Conservation (phyloP, 257 asterid species). For the Leptodermis oblonga region DNA sequence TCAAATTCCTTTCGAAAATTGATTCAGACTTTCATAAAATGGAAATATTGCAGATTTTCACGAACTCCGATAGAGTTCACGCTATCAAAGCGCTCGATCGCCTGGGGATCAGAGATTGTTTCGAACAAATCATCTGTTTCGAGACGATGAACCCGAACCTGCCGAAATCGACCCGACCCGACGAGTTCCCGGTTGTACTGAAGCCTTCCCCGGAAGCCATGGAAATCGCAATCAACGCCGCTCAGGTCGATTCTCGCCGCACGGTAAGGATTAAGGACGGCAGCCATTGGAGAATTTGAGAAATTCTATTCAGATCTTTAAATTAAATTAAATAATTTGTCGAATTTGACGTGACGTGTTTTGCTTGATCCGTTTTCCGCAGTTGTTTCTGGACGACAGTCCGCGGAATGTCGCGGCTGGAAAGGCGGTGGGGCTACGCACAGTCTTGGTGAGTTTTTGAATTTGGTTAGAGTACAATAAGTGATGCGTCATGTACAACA, state of each 20-base stretch:
- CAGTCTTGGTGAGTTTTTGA: conserved; percentile 57
- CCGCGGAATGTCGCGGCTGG: conserved; percentile 69
- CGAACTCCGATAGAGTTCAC: conserved; percentile 71
- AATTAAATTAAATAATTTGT: no score
- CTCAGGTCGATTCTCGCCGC: conserved; percentile 66
- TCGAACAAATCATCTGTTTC: conserved; percentile 72
- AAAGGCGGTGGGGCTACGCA: conserved; percentile 60
- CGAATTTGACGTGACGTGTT: not conserved
- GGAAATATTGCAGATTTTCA: conserved; percentile 52
- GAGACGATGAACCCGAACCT: conserved; percentile 80
- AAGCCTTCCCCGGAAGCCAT: conserved; percentile 79
- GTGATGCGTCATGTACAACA: not conserved
- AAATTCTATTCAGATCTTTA: not conserved
- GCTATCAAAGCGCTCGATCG: conserved; percentile 67
- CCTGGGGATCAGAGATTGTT: conserved; percentile 65
- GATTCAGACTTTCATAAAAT: not conserved
- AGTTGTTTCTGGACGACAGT: conserved; percentile 85
- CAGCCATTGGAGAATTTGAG: not conserved
- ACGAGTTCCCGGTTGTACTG: conserved; percentile 66
- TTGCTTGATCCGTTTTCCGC: conserved; percentile 5
- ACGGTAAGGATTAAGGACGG: no score
- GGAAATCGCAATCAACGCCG: conserved; percentile 56
- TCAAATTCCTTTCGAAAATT: not conserved
- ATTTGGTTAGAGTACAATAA: not conserved
- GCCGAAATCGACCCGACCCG: conserved; percentile 33